These are phyloP conservation scores for Penicillium daleae DNA, from an alignment of 495 filamentous ascomycete genomes.

Conservation along the genomic window DNA sequence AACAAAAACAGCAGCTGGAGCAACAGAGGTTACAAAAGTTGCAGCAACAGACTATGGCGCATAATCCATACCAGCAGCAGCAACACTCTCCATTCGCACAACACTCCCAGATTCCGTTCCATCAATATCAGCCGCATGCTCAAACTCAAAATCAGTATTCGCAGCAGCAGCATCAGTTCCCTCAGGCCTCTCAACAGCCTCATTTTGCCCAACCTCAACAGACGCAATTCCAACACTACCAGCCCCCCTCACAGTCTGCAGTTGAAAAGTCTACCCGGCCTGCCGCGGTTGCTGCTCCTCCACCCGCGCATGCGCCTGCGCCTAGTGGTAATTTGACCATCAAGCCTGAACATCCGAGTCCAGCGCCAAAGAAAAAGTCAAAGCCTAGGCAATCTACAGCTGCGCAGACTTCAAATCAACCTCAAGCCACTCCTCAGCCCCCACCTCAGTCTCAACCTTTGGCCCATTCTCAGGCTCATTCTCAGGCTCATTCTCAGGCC, in stretches of 20 bases:
- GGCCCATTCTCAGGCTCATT: slow-evolving; percentile 8
- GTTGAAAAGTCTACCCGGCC: background rate
- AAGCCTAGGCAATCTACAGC: slow-evolving; percentile 23
- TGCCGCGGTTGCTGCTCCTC: slow-evolving; percentile 3
- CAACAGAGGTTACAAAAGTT: slow-evolving; percentile 26
- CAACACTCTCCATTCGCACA: slow-evolving; percentile 21
- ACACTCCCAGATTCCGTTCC: slow-evolving; percentile 16
- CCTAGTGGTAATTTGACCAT: slow-evolving; percentile 6
- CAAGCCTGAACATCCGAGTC: slow-evolving; percentile 22
- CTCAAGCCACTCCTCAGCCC: slow-evolving; percentile 12
- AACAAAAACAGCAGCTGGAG: slow-evolving; percentile 25
- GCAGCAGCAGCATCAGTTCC: slow-evolving; percentile 18
- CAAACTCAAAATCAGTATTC: slow-evolving; percentile 15
- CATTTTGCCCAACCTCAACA: slow-evolving; percentile 20
- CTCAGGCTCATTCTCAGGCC: slow-evolving; percentile 4
- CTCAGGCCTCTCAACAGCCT: slow-evolving; percentile 17
- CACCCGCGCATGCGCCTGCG: slow-evolving; percentile 10
- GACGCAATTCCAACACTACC: slow-evolving; percentile 31
- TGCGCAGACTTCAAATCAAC: slow-evolving; percentile 4
- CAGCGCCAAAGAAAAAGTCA: slow-evolving; percentile 31
- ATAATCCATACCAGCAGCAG: slow-evolving; percentile 29
- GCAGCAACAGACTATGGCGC: slow-evolving; percentile 32
- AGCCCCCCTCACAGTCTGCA: slow-evolving; percentile 23
- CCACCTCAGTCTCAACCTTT: background rate
- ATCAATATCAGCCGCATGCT: slow-evolving; percentile 17